Evolutionary conservation across 148 eudicot genomes (phyloP), one percentile per base, ranked within the genome.

Genomic region (Oxyria digyna): DNA sequence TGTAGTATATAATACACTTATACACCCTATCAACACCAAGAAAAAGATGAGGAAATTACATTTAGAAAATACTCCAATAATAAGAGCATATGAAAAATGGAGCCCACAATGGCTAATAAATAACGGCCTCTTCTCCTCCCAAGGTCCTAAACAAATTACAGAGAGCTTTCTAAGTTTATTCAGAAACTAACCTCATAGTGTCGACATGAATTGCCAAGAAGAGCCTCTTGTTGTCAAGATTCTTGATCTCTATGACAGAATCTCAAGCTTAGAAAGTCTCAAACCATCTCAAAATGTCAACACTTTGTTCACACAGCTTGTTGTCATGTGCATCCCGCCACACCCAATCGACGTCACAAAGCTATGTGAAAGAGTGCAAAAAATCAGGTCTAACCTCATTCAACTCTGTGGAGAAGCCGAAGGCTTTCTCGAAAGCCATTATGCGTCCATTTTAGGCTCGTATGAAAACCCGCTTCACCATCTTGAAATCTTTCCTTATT

Each of bases 371-470:
- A 72, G 73, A 32, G 80, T 85, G 32, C 92, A 90, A 71, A 78
- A 77, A 23, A 88, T 85, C 21, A 78, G 98, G 82, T 76, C 90
- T 21, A 77, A 80, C 5, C 82, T 94, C 62, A 90, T 94, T 74
- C 76, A 33, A 54, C 80, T 88, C 4, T 88, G 98, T 76, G 97
- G 96, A 6, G 81, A 82, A 66, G 98, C 96, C 4, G 97, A 94
- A 66, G 96, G 91, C 0, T 84, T 75, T 35, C 75, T 94, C 11
- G 98, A 94, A 72, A 81, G 75, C 59, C 97, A 94, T 68, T 94
- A 67, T 77, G 81, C 98, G 0, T 73, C 84, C 42, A 78, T 88
- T 41, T 75, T 94, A 49, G 87, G 77, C 4, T 52, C 87, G 3
- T 85, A 73, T 68, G 80, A 82, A 0, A 75, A 76, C 71, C 97